Evolutionary conservation across 2,329 filamentous ascomycete species (phyloP).

Genomic region (Fusarium sp.): DNA sequence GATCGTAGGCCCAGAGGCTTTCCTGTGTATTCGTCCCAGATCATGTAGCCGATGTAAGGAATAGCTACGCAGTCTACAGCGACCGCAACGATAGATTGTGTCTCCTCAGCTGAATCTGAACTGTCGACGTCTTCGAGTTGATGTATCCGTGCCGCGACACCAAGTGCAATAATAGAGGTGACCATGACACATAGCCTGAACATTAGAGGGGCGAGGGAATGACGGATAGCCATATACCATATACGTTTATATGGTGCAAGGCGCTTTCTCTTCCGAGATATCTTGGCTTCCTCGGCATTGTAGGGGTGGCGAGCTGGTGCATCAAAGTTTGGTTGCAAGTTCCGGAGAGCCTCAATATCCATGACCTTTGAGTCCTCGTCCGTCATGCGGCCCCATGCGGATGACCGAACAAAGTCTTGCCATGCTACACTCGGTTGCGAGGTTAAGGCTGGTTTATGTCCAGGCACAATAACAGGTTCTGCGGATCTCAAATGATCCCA

Average conservation of each 20-base stretch:
- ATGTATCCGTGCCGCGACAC: slow-evolving; percentile 80
- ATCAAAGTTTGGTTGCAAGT: slow-evolving; percentile 63
- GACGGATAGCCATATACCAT: slow-evolving; percentile 78
- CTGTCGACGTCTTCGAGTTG: slow-evolving; percentile 63
- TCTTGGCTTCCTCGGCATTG: slow-evolving; percentile 45
- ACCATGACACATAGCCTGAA: slow-evolving; percentile 85
- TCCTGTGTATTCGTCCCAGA: slow-evolving; percentile 94
- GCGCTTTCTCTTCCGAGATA: slow-evolving; percentile 49
- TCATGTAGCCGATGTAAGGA: slow-evolving; percentile 92
- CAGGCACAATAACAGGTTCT: slow-evolving; percentile 69
- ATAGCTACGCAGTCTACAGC: slow-evolving; percentile 89
- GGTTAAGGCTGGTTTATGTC: slow-evolving; percentile 54
- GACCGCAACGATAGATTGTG: slow-evolving; percentile 89
- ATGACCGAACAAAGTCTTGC: slow-evolving; percentile 66
- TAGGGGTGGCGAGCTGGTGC: slow-evolving; percentile 51
- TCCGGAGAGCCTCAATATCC: slow-evolving; percentile 58
- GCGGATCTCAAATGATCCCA: slow-evolving; percentile 71
- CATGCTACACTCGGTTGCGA: slow-evolving; percentile 60
- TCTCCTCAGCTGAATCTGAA: slow-evolving; percentile 65
- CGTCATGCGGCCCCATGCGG: slow-evolving; percentile 61
- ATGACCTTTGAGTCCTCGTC: slow-evolving; percentile 63
- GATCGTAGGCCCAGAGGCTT: slow-evolving; percentile 90
- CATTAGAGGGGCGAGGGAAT: slow-evolving; percentile 85
- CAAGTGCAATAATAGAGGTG: slow-evolving; percentile 85
- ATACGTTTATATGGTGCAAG: slow-evolving; percentile 64